Base-by-base conservation (phyloP, 2,329 filamentous ascomycete genomes). In the Colletotrichum tofieldiae region DNA sequence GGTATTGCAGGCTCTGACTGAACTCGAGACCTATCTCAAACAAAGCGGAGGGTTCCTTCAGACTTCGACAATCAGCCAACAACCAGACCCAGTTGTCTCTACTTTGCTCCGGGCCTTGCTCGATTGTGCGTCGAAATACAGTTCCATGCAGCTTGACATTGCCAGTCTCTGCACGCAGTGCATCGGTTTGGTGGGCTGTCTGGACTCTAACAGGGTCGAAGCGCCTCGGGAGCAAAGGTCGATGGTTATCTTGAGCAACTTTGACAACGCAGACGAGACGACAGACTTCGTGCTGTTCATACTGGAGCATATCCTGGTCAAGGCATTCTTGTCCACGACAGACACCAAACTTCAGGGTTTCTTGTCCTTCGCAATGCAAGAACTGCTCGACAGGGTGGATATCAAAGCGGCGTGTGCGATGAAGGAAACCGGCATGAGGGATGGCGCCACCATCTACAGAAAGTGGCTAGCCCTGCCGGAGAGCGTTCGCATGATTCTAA, bases 281-380 rank as follows among this genome's bases (percentile, higher is more conserved):
- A 92, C 94, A 20, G 91, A 96, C 73, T 99, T 98, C 81, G 90
- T 94, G 9, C 86, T 96, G 51, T 95, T 95, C 77, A 87, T 98
- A 58, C 86, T 99, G 20, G 93, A 98, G 77, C 89, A 97, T 78
- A 93, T 98, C 9, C 85, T 99, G 14, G 94, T 98, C 35, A 95
- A 95, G 73, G 93, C 95, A 0, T 99, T 99, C 78, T 86, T 97
- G 54, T 97, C 96, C 1, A 93, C 94, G 1, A 96, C 93, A 0
- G 97, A 98, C 79, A 93, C 95, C 2, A 92, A 91, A 75, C 88
- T 95, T 7, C 96, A 98, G 81, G 95, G 95, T 0, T 98, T 97
- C 79, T 87, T 99, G 23, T 96, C 96, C 1, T 99, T 93, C 81
- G 94, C 93, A 2, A 98, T 99, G 91, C 96, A 99, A 81, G 93